Base-by-base conservation (phyloP, 768 basidiomycete genomes). In the Cubamyces lactineus region DNA sequence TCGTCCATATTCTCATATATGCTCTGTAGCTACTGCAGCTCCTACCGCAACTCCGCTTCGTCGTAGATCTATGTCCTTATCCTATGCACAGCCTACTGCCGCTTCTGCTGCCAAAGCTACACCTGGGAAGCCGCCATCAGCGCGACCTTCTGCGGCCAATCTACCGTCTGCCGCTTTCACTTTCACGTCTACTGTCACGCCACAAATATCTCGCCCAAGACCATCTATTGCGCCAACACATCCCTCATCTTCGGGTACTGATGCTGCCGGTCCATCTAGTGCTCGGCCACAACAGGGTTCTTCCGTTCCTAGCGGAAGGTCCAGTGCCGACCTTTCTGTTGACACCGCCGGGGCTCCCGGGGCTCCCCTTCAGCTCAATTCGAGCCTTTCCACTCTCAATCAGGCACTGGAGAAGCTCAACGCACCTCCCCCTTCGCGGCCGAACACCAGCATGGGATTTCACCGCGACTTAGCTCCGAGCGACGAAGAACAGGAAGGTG, bases 371-470 rank as follows among this genome's bases (percentile, higher is more conserved):
- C 43, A 42, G 43, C 60, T 65, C 53, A 63, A 57, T 43, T 67
- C 70, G n/a, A 58, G 65, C n/a, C 72, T 92, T n/a, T 84, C 84
- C 5, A 88, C 81, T 5, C 76, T 92, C 15, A 84, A 87, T 9
- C 80, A 79, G 63, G 90, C 90, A 2, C 74, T 92, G 26, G 86
- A 91, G 69, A 88, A 86, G 68, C 78, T 92, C n/a, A 79, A 80
- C 26, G 82, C 83, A 71, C 88, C 86, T 0, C 81, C 86, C 2
- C 89, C 88, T 3, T 79, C 78, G 23, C 73, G 88, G 43, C 88
- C 90, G 1, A 88, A 82, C 56, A 88, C 88, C 2, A 89, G 85
- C 58, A 73, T 91, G 76, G 90, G 88, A 34, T 89, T 91, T 71
- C 82, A 83, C 54, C 68, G 67, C 4, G 51, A 45, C 11, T 23